Evolutionary conservation across 2,329 filamentous ascomycete species (phyloP).

Genomic region (Penicillium capsulatum): DNA sequence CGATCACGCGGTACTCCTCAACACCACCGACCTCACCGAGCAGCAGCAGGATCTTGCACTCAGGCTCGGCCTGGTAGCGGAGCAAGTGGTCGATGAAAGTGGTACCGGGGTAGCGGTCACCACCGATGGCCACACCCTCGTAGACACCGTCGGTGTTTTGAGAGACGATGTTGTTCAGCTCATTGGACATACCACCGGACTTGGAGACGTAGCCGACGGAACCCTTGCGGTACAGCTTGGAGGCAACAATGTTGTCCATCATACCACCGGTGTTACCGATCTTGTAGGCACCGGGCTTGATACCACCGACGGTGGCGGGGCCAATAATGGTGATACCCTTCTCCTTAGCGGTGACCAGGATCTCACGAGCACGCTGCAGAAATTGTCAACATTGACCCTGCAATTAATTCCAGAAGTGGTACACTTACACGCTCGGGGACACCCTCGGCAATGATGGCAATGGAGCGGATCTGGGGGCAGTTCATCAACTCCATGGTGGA

Average conservation of each 20-base stretch:
- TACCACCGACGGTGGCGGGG: constrained; percentile 95
- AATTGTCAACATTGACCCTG: neutral
- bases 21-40: constrained; percentile 99
- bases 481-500: constrained; percentile 99
- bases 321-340: constrained; percentile 99
- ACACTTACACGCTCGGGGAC: constrained; percentile 88
- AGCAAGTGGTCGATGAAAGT: constrained; percentile 99
- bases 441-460: constrained; percentile 99
- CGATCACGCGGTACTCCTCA: constrained; percentile 99
- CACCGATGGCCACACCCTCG: constrained; percentile 98
- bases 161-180: constrained; percentile 98
- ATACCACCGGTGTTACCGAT: constrained; percentile 99
- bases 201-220: constrained; percentile 99
- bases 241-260: constrained; percentile 99
- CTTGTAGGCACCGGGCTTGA: constrained; percentile 99
- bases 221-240: constrained; percentile 99
- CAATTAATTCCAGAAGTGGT: neutral
- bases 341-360: constrained; percentile 92
- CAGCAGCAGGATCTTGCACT: constrained; percentile 94
- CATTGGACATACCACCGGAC: constrained; percentile 99
- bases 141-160: constrained; percentile 97
- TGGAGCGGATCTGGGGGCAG: constrained; percentile 93
- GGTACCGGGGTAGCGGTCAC: constrained; percentile 97
- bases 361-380: constrained; percentile 84
- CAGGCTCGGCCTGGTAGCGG: constrained; percentile 91